A percentile compares a stretch with the other conserved stretches of the same genome.
Evolutionary conservation across 352 stramenopile species (phyloP).

Genomic region (Pythium grandisporangium): DNA sequence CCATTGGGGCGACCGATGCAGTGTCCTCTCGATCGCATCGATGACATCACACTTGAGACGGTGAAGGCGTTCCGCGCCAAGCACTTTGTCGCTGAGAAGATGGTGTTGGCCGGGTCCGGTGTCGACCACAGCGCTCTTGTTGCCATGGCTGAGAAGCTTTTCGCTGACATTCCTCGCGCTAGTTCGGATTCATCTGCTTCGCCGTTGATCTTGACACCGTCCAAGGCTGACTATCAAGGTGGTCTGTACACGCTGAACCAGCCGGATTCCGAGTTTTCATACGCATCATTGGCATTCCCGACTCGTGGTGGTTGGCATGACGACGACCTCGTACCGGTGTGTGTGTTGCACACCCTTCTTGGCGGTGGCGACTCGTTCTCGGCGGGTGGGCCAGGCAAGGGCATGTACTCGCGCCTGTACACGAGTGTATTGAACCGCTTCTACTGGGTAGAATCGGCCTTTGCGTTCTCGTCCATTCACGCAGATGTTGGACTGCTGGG

Average conservation of each 20-base stretch:
- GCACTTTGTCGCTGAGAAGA: constrained; percentile 86
- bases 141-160: constrained; percentile 84
- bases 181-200: too few species aligned
- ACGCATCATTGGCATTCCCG: constrained; percentile 94
- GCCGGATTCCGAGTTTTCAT: constrained; percentile 70
- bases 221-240: constrained; percentile 53
- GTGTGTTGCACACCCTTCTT: constrained; percentile 96
- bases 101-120: constrained; percentile 89
- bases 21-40: constrained; percentile 74
- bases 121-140: constrained; percentile 94
- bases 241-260: constrained; percentile 60
- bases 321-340: constrained; percentile 93
- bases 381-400: constrained; percentile 97
- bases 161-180: constrained; percentile 43
- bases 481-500: constrained; percentile 92
- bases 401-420: constrained; percentile 99
- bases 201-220: constrained; percentile 17
- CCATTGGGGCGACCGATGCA: constrained; percentile 76
- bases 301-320: constrained; percentile 96
- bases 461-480: constrained; percentile 96
- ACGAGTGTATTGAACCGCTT: constrained; percentile 96
- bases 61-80: constrained; percentile 61
- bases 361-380: constrained; percentile 98
- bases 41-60: constrained; percentile 57
- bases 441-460: constrained; percentile 96